Evolutionary conservation across 805 yeast genomes (phyloP), one percentile per base, ranked within the genome.

Genomic region (Zygosaccharomyces bailii): DNA sequence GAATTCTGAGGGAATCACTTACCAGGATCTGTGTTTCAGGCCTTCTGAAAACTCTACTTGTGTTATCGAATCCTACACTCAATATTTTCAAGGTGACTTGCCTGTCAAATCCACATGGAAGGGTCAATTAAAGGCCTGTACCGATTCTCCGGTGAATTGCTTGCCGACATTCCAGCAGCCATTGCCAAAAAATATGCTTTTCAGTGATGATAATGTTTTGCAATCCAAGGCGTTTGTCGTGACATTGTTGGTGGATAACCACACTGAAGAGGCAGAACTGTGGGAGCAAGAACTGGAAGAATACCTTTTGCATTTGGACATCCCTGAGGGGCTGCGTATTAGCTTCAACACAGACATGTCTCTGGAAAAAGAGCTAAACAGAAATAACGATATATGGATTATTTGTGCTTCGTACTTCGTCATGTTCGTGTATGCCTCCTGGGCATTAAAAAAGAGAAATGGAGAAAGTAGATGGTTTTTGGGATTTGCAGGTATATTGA

Each of bases 111-210:
- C 24, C 4, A 27, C 49, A 3, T 91, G 96, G 96, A 59, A 70
- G 32, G 50, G 57, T 1, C 68, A 75, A 42, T 59, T 91, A 8
- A 56, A 70, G 42, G 59, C 65, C 3, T 91, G 99, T 60, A 74
- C 93, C 0, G 70, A 74, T 14, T 78, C 87, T 1, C 98, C 98
- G 0, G 97, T 91, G 1, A 82, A 78, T 50, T 91, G 99, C 60
- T 68, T 91, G 31, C 98, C 99, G 0, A 66, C 82, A 0, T 91
- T 90, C 65, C 96, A 87, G 57, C 97, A 89, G 61, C 98, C 98
- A 0, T 69, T 91, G 50, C 84, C 81, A 53, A 77, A 80, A 20
- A 78, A 82, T 42, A 53, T 88, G 14, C 61, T 91, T 3, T 86
- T 91, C 63, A 90, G 91, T 13, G 70, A 67, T 21, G 72, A 68